Evolutionary conservation across 1,139 yeast genomes (phyloP).

Genomic region (Lodderomyces elongisporus): DNA sequence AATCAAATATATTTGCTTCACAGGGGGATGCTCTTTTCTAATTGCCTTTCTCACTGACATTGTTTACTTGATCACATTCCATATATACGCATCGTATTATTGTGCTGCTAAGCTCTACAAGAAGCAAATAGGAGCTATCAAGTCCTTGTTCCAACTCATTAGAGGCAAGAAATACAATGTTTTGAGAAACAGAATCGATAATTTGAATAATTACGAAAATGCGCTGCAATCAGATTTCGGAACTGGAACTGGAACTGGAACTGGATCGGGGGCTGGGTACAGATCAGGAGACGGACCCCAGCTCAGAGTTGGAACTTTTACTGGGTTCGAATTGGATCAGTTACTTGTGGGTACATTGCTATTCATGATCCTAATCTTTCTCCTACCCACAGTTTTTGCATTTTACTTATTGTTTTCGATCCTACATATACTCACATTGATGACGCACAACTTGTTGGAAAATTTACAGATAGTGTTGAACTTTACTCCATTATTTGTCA

Average conservation of each 20-base stretch:
- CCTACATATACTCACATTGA: slow-evolving; percentile 49
- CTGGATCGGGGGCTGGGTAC: too few relatives aligned
- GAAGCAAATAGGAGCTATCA: slow-evolving; percentile 65
- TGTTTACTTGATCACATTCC: slow-evolving; percentile 59
- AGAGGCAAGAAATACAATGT: slow-evolving; percentile 87
- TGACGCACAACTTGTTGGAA: slow-evolving; percentile 52
- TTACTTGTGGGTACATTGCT: slow-evolving; percentile 81
- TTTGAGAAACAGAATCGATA: slow-evolving; percentile 77
- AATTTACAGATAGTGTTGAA: slow-evolving; percentile 61
- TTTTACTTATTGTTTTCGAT: slow-evolving; percentile 74
- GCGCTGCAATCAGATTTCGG: background rate
- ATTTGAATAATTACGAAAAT: slow-evolving; percentile 40
- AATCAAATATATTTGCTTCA: slow-evolving; percentile 21
- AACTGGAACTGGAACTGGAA: background rate
- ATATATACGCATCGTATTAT: slow-evolving; percentile 69
- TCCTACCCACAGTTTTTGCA: slow-evolving; percentile 83
- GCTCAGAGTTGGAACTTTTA: too few relatives aligned
- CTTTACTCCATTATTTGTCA: slow-evolving; percentile 81
- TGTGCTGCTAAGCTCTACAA: slow-evolving; percentile 75
- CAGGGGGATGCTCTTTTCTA: slow-evolving; percentile 70
- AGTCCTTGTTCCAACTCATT: slow-evolving; percentile 76
- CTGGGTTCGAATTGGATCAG: slow-evolving; percentile 81
- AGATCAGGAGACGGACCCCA: too few relatives aligned
- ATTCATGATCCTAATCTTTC: slow-evolving; percentile 71
- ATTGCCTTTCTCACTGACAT: slow-evolving; percentile 65